Base-by-base conservation (phyloP, 2,329 filamentous ascomycete species). In the Claviceps maximensis region DNA sequence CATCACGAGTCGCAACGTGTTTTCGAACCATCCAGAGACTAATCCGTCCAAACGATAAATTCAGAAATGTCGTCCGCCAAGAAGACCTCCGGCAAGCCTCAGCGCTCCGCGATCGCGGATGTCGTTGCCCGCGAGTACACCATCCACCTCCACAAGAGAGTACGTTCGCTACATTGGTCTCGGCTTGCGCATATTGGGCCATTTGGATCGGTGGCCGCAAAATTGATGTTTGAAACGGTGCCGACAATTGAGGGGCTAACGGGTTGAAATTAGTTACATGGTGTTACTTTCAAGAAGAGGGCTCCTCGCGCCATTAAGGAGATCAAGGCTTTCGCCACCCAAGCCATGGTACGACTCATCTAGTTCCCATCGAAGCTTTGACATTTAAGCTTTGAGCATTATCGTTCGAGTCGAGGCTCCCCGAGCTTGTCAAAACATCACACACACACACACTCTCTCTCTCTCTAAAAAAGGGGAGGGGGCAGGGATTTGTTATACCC, bases 61-160 rank as follows among this genome's bases (percentile, higher is more conserved):
- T 52, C 62, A 70, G 69, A 70, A 67, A 73, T 71, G 69, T 70
- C 69, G 66, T 68, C 69, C 62, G 65, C 57, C 49, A 64, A 65
- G 59, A 70, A 69, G 66, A 62, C 66, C 60, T 58, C 66, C 55
- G 66, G 65, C 60, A 69, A 67, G 65, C 58, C 62, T 60, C 70
- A 81, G 76, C 88, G 90, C 73, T 95, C 89, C 76, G 94, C 94
- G 79, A 95, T 98, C 76, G 85, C 89, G 76, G 91, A 98, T 78
- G 94, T 98, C 72, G 91, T 98, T 75, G 86, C 93, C 69, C 89
- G 93, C 83, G 94, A 98, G 82, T 98, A 98, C 85, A 98, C 93
- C 76, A 97, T 98, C 80, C 91, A 98, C 84, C 80, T 98, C 68
- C 93, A 98, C 88, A 97, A 95, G 87, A 87, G 91, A 62, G 68